Evolutionary conservation across 164 flowering plant species (phyloP).

Genomic region (Macadamia integrifolia): DNA sequence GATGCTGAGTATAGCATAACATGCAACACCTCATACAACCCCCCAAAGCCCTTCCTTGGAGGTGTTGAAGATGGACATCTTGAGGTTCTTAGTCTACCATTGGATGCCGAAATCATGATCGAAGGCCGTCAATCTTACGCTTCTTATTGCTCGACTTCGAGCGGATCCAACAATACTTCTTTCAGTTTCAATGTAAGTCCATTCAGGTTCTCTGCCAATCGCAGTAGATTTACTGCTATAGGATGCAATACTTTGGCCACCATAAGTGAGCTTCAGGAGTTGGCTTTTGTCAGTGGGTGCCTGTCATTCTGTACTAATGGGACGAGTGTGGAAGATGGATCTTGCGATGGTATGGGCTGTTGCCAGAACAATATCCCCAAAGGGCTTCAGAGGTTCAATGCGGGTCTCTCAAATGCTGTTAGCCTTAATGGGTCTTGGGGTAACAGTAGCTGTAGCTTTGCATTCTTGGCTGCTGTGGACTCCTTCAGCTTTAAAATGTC

Average conservation of each 20-base stretch:
- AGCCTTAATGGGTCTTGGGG: neutral
- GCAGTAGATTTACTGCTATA: constrained; percentile 3
- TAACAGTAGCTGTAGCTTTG: constrained; percentile 9
- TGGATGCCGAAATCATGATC: neutral
- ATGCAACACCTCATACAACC: too few relatives aligned
- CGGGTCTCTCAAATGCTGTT: neutral
- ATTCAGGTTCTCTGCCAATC: neutral
- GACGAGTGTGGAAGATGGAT: neutral
- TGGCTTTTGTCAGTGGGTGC: neutral
- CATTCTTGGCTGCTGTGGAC: constrained; percentile 3
- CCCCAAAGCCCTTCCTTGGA: too few relatives aligned
- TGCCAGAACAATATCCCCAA: constrained; percentile 9
- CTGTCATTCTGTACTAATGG: neutral
- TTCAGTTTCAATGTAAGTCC: neutral
- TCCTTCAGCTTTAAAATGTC: neutral
- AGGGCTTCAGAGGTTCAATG: neutral
- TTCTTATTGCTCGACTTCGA: neutral
- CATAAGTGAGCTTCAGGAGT: neutral
- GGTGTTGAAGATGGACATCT: neutral
- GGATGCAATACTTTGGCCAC: constrained; percentile 2
- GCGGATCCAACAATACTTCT: fast-evolving
- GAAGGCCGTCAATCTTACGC: neutral
- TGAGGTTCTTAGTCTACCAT: neutral
- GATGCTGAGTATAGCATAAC: too few relatives aligned
- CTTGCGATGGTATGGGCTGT: constrained; percentile 7